These are phyloP conservation scores for Neonectria coccinea DNA, from an alignment of 2,329 filamentous ascomycete species.

Conservation along the genomic window DNA sequence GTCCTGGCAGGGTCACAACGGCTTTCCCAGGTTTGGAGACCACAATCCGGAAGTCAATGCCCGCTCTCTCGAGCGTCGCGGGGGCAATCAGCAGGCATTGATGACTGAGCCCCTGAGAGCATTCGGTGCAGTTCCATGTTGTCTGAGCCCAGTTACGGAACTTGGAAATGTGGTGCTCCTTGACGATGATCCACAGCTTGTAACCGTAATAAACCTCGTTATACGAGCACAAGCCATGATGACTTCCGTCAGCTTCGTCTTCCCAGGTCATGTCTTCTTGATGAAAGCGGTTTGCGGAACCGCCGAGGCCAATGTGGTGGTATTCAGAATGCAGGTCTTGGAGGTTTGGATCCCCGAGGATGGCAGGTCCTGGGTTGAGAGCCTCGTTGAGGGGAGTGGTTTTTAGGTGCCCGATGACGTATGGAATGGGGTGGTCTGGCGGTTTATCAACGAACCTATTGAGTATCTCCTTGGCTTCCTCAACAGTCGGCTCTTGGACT, in stretches of 20 bases:
- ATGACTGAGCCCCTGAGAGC: too few relatives aligned
- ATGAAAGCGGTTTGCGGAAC: constrained; percentile 4
- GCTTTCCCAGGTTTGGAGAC: constrained; percentile 5
- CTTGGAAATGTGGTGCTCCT: too few relatives aligned
- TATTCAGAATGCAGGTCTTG: neutral
- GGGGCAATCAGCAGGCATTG: too few relatives aligned
- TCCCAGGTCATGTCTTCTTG: too few relatives aligned
- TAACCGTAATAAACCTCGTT: too few relatives aligned
- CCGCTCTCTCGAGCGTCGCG: too few relatives aligned
- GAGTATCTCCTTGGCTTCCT: constrained; percentile 1
- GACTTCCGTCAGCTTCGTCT: too few relatives aligned
- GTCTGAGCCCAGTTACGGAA: too few relatives aligned
- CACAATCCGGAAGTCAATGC: neutral
- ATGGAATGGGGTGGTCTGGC: neutral
- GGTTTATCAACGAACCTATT: neutral
- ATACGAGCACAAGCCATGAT: too few relatives aligned
- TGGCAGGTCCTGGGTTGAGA: neutral
- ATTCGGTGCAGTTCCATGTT: too few relatives aligned
- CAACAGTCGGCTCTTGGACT: neutral
- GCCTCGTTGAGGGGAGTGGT: neutral
- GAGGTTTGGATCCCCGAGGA: neutral
- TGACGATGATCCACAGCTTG: too few relatives aligned
- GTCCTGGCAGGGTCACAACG: neutral
- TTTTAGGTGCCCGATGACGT: neutral
- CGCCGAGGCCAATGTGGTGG: neutral